Evolutionary conservation across 2,329 filamentous ascomycete species (phyloP).

Genomic region (Talaromyces sp.): DNA sequence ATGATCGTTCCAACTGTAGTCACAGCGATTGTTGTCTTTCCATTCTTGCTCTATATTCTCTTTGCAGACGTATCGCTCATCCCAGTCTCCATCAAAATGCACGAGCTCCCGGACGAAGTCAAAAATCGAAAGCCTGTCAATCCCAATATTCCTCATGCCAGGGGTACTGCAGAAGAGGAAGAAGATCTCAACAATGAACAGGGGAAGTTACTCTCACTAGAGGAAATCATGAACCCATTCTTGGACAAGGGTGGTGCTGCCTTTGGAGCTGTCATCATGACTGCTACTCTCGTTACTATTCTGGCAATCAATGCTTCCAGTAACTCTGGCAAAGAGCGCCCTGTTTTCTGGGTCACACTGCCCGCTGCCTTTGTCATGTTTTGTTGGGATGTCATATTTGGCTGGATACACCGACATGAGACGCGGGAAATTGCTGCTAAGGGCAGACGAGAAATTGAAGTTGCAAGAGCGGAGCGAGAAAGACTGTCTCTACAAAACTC

Average conservation of each 20-base stretch:
- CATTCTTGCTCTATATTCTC: conserved; percentile 69
- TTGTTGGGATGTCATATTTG: conserved; percentile 65
- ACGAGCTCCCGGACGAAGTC: conserved; percentile 64
- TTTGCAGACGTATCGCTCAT: conserved; percentile 68
- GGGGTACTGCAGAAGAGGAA: conserved; percentile 58
- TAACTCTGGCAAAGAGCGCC: conserved; percentile 52
- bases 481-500: conserved; percentile 6
- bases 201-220: conserved; percentile 62
- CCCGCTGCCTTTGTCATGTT: conserved; percentile 71
- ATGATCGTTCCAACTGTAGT: conserved; percentile 72
- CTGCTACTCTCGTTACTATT: conserved; percentile 66
- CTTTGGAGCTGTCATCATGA: conserved; percentile 69
- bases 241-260: conserved; percentile 67
- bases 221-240: conserved; percentile 76
- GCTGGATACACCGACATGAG: conserved; percentile 65
- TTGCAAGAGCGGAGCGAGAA: conserved; percentile 44
- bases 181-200: conserved; percentile 54
- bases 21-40: conserved; percentile 70
- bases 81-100: conserved; percentile 67
- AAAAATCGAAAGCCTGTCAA: conserved; percentile 64
- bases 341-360: conserved; percentile 69
- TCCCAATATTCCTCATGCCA: conserved; percentile 69
- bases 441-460: conserved; percentile 55
- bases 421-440: conserved; percentile 64
- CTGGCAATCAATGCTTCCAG: conserved; percentile 67